Evolutionary conservation across 441 rosid genomes (phyloP).

Genomic region (Sinapis alba): DNA sequence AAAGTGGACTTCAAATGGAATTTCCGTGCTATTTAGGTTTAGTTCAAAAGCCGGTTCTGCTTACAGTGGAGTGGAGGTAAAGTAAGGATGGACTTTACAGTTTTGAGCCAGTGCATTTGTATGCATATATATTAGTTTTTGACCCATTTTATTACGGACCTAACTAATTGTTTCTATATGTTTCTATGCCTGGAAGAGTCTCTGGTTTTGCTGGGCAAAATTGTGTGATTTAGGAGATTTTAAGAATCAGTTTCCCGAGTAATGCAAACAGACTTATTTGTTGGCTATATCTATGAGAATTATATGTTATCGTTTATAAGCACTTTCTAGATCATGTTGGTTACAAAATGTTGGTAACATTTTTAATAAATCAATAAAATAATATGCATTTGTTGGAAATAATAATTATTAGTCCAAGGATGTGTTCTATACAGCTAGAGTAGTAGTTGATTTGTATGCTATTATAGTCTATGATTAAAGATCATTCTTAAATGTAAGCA

Average conservation of each 20-base stretch:
- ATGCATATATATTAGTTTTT: no score
- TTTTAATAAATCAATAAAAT: background rate
- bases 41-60: no score
- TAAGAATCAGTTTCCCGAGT: background rate
- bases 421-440: background rate
- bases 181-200: background rate
- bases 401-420: background rate
- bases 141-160: no score
- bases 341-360: background rate
- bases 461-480: no score
- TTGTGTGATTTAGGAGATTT: background rate
- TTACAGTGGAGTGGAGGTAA: no score
- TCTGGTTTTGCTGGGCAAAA: background rate
- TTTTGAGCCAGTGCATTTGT: no score
- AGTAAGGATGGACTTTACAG: no score
- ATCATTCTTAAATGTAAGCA: no score
- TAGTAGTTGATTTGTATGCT: background rate
- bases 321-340: background rate
- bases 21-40: no score
- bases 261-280: background rate
- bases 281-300: background rate
- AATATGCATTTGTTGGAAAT: background rate
- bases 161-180: background rate
- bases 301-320: background rate
- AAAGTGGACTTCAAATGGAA: no score